A percentile compares a stretch with the other conserved stretches of the same genome.
Conservation (phyloP, 169 alveolate genomes). For the Plasmodium blacklocki region DNA sequence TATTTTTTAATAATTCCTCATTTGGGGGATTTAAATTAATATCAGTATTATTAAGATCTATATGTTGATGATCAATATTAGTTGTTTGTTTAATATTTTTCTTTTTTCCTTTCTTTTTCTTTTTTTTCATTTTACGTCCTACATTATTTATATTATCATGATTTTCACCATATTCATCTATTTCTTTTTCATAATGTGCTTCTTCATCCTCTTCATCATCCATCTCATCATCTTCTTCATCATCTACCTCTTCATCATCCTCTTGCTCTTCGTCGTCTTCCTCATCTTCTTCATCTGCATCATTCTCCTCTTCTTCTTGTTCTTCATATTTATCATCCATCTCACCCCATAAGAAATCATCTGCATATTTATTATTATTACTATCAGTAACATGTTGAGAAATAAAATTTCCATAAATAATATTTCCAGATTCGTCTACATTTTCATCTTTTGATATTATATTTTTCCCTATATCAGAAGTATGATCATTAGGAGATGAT, state of each 20-base stretch:
- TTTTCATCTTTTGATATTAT: slow-evolving; percentile 80
- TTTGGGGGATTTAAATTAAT: slow-evolving; percentile 10
- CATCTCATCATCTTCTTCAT: slow-evolving; percentile 7
- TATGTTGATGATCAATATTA: slow-evolving; percentile 26
- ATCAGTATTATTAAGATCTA: slow-evolving; percentile 17
- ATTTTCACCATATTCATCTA: slow-evolving; percentile 10
- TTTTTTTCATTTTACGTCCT: slow-evolving; percentile 45
- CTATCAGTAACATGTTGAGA: slow-evolving; percentile 72
- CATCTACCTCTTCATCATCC: slow-evolving; percentile 52
- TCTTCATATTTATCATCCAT: slow-evolving; percentile 74
- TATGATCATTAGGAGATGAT: slow-evolving; percentile 88
- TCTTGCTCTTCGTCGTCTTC: slow-evolving; percentile 15
- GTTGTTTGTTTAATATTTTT: slow-evolving; percentile 17
- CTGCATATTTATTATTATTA: slow-evolving; percentile 69
- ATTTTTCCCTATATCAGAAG: background rate
- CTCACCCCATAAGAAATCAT: slow-evolving; percentile 81
- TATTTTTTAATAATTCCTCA: slow-evolving; percentile 49
- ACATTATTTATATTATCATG: slow-evolving; percentile 9
- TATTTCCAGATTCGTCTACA: slow-evolving; percentile 85
- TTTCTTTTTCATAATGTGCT: slow-evolving; percentile 47
- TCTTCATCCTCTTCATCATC: slow-evolving; percentile 74
- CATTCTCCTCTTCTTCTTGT: slow-evolving; percentile 56
- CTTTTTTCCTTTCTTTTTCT: slow-evolving; percentile 64
- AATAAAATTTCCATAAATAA: slow-evolving; percentile 79
- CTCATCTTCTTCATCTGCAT: slow-evolving; percentile 10